Evolutionary conservation across 108 stramenopile species (phyloP).

Genomic region (Cyclostephanos tholiformis): DNA sequence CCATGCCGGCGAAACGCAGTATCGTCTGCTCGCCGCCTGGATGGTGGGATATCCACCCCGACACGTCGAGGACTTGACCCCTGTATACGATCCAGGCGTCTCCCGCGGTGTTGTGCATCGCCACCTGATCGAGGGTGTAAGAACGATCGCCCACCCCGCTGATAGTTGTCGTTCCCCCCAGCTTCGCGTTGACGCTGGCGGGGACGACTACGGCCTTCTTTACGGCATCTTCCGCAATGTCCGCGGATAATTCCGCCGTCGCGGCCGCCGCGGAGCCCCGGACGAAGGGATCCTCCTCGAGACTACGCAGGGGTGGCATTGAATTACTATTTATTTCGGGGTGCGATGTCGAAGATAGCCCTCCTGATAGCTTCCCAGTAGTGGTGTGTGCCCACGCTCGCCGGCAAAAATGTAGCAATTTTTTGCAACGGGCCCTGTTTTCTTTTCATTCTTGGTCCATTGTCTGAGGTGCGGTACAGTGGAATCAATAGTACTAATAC

Average conservation of each 20-base stretch:
- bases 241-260: not conserved
- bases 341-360: no score
- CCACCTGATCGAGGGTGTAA: conserved; percentile 51
- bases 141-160: no score
- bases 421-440: no score
- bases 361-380: no score
- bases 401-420: not conserved
- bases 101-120: conserved; percentile 35
- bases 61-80: conserved; percentile 70
- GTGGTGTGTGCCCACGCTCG: no score
- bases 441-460: no score
- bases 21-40: conserved; percentile 78
- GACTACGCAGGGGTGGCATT: not conserved
- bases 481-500: no score
- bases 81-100: conserved; percentile 68
- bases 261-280: not conserved
- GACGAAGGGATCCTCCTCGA: conserved; percentile 1
- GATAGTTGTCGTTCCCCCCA: no score
- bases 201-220: no score
- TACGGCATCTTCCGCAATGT: not conserved
- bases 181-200: not conserved
- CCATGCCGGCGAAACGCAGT: conserved; percentile 67
- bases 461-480: no score
- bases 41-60: conserved; percentile 66
- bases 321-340: not conserved